Conservation (phyloP, 78 protist species). For the Chrysochromulina parva region DNA sequence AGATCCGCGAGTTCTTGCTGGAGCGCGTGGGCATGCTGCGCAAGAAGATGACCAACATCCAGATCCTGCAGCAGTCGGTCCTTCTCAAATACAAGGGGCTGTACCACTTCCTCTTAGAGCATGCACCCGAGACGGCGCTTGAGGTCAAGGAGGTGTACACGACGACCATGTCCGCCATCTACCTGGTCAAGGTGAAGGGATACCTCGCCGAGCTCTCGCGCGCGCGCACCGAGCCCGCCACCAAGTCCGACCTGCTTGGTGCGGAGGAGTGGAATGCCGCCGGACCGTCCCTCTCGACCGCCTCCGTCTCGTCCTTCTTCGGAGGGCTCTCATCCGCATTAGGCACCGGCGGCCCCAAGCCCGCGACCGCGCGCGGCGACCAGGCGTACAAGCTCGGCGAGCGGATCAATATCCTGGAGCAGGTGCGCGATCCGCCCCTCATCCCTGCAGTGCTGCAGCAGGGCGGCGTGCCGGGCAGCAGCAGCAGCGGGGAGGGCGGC, state of each 20-base stretch:
- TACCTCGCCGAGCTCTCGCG: neutral
- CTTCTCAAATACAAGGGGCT: constrained; percentile 27
- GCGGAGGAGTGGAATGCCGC: neutral
- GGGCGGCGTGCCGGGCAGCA: neutral
- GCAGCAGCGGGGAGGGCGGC: too few relatives aligned
- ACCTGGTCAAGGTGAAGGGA: neutral
- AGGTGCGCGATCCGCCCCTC: neutral
- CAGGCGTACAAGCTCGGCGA: constrained; percentile 23
- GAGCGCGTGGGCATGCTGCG: neutral
- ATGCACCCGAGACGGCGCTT: neutral
- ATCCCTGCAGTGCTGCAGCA: neutral
- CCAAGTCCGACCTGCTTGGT: constrained; percentile 32
- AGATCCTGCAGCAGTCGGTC: constrained; percentile 14
- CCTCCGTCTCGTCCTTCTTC: neutral
- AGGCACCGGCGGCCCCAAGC: neutral
- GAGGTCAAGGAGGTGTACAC: constrained; percentile 16
- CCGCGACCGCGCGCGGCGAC: neutral
- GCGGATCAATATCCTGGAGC: neutral
- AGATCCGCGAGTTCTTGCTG: constrained; percentile 32
- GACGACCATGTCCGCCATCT: neutral
- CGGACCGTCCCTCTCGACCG: neutral
- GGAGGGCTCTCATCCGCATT: too few relatives aligned
- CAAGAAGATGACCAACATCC: constrained; percentile 1
- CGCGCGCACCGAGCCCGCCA: neutral
- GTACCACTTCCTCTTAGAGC: neutral